These are phyloP conservation scores for Schwanniomyces pseudopolymorphus DNA, from an alignment of 805 yeast species.

Conservation along the genomic window DNA sequence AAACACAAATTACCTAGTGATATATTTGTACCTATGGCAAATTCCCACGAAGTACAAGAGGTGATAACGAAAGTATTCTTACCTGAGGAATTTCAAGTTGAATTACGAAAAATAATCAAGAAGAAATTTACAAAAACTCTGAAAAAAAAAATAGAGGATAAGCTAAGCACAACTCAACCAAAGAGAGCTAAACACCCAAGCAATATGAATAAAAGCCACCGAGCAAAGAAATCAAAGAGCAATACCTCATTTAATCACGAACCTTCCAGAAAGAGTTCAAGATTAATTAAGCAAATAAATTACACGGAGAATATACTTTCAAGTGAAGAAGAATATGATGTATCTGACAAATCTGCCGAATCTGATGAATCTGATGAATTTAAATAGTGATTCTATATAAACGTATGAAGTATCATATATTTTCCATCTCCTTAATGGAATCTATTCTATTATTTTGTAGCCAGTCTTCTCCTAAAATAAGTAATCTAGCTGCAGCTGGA, in stretches of 20 bases:
- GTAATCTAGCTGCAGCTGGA: conserved; percentile 78
- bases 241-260: conserved; percentile 12
- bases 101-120: conserved; percentile 30
- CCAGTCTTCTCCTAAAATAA: conserved; percentile 83
- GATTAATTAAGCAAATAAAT: conserved; percentile 31
- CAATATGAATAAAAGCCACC: conserved; percentile 20
- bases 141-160: conserved; percentile 16
- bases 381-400: conserved; percentile 5
- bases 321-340: conserved; percentile 11
- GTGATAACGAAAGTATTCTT: conserved; percentile 57
- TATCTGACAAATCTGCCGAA: too few species aligned
- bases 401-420: not conserved
- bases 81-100: conserved; percentile 44
- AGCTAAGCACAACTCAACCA: not conserved
- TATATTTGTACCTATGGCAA: conserved; percentile 59
- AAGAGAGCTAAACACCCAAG: conserved; percentile 1
- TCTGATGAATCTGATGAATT: conserved; percentile 6
- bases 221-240: conserved; percentile 9
- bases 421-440: conserved; percentile 45
- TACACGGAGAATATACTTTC: conserved; percentile 27
- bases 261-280: conserved; percentile 43
- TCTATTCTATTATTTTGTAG: conserved; percentile 43
- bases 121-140: conserved; percentile 18
- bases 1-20: conserved; percentile 70
- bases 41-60: conserved; percentile 56